These are phyloP conservation scores for Pichia sporocuriosa DNA, from an alignment of 805 yeast genomes.

Conservation along the genomic window DNA sequence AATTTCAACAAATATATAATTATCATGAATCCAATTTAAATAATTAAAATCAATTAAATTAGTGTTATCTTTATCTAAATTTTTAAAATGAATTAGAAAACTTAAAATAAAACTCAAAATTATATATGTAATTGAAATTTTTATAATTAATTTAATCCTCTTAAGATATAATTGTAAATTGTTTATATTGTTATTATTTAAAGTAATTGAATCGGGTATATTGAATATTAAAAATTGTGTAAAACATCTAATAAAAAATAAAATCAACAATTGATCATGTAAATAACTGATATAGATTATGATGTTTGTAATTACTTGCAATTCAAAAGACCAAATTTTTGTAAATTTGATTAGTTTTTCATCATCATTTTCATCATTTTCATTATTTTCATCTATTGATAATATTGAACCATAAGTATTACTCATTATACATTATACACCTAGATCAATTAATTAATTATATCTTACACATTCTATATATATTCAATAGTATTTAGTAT, in stretches of 20 bases:
- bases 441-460: too few relatives aligned
- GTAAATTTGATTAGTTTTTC: not conserved
- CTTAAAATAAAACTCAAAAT: conserved; percentile 1
- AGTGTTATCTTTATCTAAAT: not conserved
- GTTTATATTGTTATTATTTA: too few relatives aligned
- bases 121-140: not conserved
- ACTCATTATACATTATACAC: too few relatives aligned
- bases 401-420: not conserved
- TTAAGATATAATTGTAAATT: too few relatives aligned
- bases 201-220: conserved; percentile 6
- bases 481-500: too few relatives aligned
- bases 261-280: not conserved
- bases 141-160: not conserved
- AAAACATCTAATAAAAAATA: conserved; percentile 2
- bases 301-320: not conserved
- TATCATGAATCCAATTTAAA: conserved; percentile 15
- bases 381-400: too few relatives aligned
- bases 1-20: conserved; percentile 21
- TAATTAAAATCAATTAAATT: not conserved
- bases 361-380: not conserved
- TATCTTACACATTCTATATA: too few relatives aligned
- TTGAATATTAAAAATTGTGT: not conserved
- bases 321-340: not conserved
- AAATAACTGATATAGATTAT: conserved; percentile 5
- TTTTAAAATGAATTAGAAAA: not conserved